phyloP scores from a whole-genome alignment of 495 filamentous ascomycete species.

The Neurospora sp. region DNA sequence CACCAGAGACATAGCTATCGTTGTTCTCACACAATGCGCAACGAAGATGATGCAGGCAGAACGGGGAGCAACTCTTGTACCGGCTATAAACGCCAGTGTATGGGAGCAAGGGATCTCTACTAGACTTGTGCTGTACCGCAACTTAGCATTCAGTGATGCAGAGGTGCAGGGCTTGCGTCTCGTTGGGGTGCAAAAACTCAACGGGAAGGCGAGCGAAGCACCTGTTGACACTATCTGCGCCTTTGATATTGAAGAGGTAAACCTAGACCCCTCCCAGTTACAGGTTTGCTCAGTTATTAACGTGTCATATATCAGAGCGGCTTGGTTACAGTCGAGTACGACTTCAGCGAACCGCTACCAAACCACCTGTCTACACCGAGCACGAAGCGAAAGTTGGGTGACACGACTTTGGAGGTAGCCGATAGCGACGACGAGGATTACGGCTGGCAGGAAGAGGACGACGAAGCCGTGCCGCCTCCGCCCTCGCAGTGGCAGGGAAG shows the following conservation, averaged over 20 bases:
- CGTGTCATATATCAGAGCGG: conserved; percentile 10
- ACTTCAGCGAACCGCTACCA: conserved; percentile 15
- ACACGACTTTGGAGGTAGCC: conserved; percentile 35
- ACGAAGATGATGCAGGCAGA: conserved; percentile 57
- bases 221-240: conserved; percentile 23
- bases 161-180: conserved; percentile 26
- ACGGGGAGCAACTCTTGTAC: conserved; percentile 55
- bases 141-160: conserved; percentile 35
- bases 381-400: conserved; percentile 34
- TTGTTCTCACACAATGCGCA: conserved; percentile 60
- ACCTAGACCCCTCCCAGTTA: conserved; percentile 8
- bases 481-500: conserved; percentile 44
- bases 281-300: conserved; percentile 14
- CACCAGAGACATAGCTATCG: conserved; percentile 53
- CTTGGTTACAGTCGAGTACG: conserved; percentile 15
- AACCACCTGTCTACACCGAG: conserved; percentile 19
- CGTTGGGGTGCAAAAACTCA: conserved; percentile 34
- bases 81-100: conserved; percentile 52
- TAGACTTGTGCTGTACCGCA: conserved; percentile 60
- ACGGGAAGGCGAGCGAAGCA: conserved; percentile 23
- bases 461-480: conserved; percentile 32
- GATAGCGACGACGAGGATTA: conserved; percentile 45
- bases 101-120: conserved; percentile 65
- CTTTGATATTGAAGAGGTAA: conserved; percentile 30
- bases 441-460: conserved; percentile 40